Evolutionary conservation across 192 early-diverging fungal genomes (phyloP), one percentile per base, ranked within the genome.

Genomic region (Phycomyces nitens): DNA sequence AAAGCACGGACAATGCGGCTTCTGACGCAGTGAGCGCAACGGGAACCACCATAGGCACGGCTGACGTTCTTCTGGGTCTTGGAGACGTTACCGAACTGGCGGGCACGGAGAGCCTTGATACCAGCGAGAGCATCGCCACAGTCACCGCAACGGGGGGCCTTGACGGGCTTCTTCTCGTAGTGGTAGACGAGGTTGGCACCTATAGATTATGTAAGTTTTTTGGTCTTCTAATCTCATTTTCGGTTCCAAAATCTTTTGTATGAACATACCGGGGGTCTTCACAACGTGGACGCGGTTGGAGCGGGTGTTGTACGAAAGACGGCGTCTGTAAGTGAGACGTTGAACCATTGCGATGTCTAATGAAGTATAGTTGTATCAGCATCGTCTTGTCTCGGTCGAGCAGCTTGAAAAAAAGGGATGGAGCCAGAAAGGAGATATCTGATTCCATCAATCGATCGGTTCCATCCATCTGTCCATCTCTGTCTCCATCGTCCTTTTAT

Each of bases 41-140:
- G 93, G 73, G 89, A 92, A 63, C 97, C 97, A 81, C 97, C 97
- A 80, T 99, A 99, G 53, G 95, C 91, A 74, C 97, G 92, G 77
- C 82, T 86, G 66, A 99, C 94, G 77, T 75, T 77, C 92, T 97
- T 96, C 79, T 95, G 83, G 75, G 84, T 86, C 85, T 92, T 92
- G 77, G 92, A 94, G 68, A 99, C 78, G 66, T 87, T 85, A 62
- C 89, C 80, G 86, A 92, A 97, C 82, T 92, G 86, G 68, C 84
- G 86, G 62, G 97, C 92, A 77, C 94, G 93, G 72, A 99, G 92
- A 64, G 90, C 87, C 55, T 65, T 53, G 57, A 72, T 39, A 70
- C 97, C 97, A 69, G 94, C 70, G 63, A 99, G 89, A 56, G 84
- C 80, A 64, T 81, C 81, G 77, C 94, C 94, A 78, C 95, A 96